Conservation (phyloP, 1,284 basidiomycete species). For the Puccinia coronata region DNA sequence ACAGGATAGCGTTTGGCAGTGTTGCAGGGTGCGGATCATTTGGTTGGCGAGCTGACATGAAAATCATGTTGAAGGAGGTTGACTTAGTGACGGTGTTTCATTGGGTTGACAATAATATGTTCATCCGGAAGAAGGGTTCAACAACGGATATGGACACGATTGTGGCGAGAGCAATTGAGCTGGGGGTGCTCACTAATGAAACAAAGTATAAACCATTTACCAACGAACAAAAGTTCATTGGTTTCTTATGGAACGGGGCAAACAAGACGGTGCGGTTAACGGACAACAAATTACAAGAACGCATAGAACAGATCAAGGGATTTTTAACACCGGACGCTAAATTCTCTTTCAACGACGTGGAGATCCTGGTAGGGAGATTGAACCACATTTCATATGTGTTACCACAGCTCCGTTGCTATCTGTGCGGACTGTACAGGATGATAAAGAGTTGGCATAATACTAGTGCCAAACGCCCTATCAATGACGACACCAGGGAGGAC, state of each 20-base stretch:
- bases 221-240: slow-evolving; percentile 8
- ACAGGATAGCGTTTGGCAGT: neutral
- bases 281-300: neutral
- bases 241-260: neutral
- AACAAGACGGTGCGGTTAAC: neutral
- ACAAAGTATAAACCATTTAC: neutral
- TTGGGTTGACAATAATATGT: slow-evolving; percentile 23
- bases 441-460: neutral
- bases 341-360: neutral
- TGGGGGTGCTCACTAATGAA: slow-evolving; percentile 1
- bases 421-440: neutral
- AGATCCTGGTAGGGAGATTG: neutral
- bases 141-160: neutral
- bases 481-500: neutral
- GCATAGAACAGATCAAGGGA: neutral
- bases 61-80: neutral
- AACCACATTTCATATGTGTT: slow-evolving; percentile 2
- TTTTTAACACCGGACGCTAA: neutral
- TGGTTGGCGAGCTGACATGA: slow-evolving; percentile 7
- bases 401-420: neutral
- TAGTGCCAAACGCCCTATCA: too few species aligned
- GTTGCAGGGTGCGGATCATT: slow-evolving; percentile 17
- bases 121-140: neutral
- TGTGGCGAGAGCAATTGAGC: neutral
- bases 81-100: neutral